A percentile compares a stretch with the other conserved stretches of the same genome.
phyloP scores from a whole-genome alignment of 2,329 filamentous ascomycete genomes.

The Penicillium rolfsii region DNA sequence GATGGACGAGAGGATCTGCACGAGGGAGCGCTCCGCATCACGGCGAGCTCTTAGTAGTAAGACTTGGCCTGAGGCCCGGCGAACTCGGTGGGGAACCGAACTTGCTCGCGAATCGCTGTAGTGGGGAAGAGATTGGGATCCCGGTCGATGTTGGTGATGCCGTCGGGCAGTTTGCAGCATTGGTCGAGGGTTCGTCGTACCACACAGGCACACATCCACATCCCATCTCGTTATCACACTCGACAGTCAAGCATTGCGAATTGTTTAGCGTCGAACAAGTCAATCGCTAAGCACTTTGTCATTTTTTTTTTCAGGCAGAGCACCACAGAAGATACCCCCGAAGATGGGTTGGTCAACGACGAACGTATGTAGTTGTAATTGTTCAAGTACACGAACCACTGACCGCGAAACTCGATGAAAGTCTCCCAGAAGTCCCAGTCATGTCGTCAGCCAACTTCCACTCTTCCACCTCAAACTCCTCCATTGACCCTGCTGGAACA shows the following conservation, averaged over 20 bases:
- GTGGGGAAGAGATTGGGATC: conserved; percentile 10
- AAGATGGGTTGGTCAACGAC: background rate
- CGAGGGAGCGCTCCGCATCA: conserved; percentile 21
- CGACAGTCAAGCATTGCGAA: background rate
- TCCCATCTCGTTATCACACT: background rate
- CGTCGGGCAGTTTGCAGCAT: background rate
- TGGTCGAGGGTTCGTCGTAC: background rate
- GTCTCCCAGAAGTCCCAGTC: conserved; percentile 9
- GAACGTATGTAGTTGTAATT: background rate
- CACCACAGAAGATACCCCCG: background rate
- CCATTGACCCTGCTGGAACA: background rate
- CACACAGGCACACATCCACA: background rate
- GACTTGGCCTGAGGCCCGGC: conserved; percentile 7
- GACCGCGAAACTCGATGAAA: background rate
- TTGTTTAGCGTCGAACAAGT: background rate
- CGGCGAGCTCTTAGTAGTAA: conserved; percentile 16
- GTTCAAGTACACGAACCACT: background rate
- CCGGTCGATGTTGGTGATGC: conserved; percentile 2
- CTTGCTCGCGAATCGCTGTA: conserved; percentile 18
- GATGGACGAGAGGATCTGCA: conserved; percentile 38
- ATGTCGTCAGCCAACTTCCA: conserved; percentile 17
- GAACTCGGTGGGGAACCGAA: background rate
- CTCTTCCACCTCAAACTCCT: background rate
- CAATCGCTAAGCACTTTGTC: background rate
- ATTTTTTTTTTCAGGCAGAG: background rate